Base-by-base conservation (phyloP, 306 rosid species). In the Begonia fuchsioides region DNA sequence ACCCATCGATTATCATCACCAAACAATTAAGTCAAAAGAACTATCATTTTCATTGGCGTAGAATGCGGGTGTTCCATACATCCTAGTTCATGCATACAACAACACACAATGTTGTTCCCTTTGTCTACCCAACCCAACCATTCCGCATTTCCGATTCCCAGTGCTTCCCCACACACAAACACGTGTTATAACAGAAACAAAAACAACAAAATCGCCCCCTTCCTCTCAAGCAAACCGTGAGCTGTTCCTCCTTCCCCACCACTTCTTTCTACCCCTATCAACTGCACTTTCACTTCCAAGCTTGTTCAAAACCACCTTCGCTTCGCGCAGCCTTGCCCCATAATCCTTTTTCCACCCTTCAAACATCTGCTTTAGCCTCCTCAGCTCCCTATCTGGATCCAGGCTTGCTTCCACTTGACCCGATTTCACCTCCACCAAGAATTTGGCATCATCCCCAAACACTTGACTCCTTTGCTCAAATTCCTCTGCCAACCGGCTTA, bases 201-300 rank as follows among this genome's bases (percentile, higher is more conserved):
- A 3, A 19, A 2, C 2, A 19, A 19, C 0, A 20, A 2, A 20
- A 20, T 20, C 32, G 3, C 32, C 32, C 32, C 0, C 5, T 20
- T 20, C 32, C 32, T 20, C 35, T 26, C 35, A 26, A 26, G 35
- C 5, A 26, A 41, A 10, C 80, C 87, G 77, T 12, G 86, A 52
- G 76, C 96, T 85, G 72, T 90, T 90, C 73, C 84, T 79, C 76
- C 98, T 82, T 56, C 71, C 85, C 98, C 98, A 90, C 98, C 98
- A 90, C 35, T 69, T 90, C 72, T 73, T 87, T 75, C 85, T 90
- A 54, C 35, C 79, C 66, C 74, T 76, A 49, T 77, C 98, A 35
- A 56, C 55, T 51, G 62, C 63, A 62, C 87, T 78, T 66, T 82
- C 98, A 64, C 49, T 90, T 49, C 98, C 95, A 57, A 90, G 87